Conservation (phyloP, 176 grass and related monocot species). For the Coix lacrymajobi region DNA sequence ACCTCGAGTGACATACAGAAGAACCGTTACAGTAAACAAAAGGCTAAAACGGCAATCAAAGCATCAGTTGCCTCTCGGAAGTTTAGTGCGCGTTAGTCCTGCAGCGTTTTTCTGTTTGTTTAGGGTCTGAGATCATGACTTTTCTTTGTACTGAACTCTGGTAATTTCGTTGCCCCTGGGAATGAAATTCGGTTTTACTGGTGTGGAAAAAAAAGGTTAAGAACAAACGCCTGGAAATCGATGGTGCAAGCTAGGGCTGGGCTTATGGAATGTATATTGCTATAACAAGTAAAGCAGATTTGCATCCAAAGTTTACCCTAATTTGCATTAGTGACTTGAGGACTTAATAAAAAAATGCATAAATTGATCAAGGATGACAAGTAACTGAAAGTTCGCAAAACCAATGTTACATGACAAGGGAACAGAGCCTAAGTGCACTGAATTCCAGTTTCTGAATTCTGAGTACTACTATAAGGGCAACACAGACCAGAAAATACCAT, state of each 20-base stretch:
- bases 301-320: background rate
- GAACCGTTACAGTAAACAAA: background rate
- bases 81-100: too few species aligned
- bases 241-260: background rate
- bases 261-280: background rate
- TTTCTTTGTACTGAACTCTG: too few species aligned
- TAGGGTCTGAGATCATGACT: too few species aligned
- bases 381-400: background rate
- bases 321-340: background rate
- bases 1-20: background rate
- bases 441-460: background rate
- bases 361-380: background rate
- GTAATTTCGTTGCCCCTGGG: too few species aligned
- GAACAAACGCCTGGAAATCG: background rate
- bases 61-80: background rate
- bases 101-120: too few species aligned
- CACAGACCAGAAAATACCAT: background rate
- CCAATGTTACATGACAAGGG: background rate
- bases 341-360: background rate
- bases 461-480: background rate
- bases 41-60: background rate
- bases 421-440: background rate
- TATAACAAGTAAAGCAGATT: background rate
- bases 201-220: too few species aligned
- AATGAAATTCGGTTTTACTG: too few species aligned